Conservation (phyloP, 495 filamentous ascomycete species). For the Penicillium chermesinum region DNA sequence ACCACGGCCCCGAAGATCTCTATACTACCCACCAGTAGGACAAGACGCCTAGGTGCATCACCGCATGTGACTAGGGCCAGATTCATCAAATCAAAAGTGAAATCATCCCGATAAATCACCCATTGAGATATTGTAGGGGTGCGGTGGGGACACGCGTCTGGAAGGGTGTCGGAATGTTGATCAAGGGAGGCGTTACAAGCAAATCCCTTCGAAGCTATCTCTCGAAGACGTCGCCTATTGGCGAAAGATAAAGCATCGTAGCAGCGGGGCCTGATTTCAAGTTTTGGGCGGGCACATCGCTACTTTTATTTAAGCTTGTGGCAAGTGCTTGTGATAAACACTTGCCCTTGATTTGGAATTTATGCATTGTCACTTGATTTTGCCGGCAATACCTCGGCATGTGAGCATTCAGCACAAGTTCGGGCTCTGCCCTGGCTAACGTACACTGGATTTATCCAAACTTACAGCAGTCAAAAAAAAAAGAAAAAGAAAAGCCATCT, state of each 20-base stretch:
- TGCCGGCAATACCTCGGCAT: too few relatives aligned
- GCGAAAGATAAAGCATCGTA: neutral
- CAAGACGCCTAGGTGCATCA: too few relatives aligned
- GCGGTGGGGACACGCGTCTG: neutral
- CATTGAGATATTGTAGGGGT: neutral
- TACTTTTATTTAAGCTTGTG: neutral
- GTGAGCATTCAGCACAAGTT: too few relatives aligned
- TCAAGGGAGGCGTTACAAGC: neutral
- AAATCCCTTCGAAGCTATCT: neutral
- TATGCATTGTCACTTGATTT: too few relatives aligned
- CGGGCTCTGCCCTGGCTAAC: too few relatives aligned
- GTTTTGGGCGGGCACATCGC: neutral
- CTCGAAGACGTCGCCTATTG: neutral
- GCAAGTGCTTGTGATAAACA: neutral
- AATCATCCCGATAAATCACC: neutral
- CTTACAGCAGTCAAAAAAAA: too few relatives aligned
- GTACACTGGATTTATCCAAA: too few relatives aligned
- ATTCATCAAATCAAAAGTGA: neutral
- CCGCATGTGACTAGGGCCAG: too few relatives aligned
- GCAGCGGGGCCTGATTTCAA: neutral
- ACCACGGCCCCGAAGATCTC: too few relatives aligned
- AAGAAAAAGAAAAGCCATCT: neutral
- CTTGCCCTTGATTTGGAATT: neutral
- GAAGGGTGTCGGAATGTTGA: conserved; percentile 1
- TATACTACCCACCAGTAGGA: too few relatives aligned